Evolutionary conservation across 164 flowering plant species (phyloP).

Genomic region (Magnolia officinalis): DNA sequence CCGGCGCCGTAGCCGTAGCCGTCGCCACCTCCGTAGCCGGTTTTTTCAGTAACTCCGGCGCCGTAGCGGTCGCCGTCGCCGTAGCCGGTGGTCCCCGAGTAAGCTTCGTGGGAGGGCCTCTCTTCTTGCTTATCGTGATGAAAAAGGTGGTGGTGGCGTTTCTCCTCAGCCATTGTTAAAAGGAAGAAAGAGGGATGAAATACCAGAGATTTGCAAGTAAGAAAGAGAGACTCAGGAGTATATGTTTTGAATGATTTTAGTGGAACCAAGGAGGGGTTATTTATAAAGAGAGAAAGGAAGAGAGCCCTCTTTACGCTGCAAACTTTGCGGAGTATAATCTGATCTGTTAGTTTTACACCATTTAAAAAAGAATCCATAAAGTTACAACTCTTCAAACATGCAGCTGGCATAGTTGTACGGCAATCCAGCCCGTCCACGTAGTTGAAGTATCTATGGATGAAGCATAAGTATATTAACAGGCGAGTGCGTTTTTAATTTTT

Average conservation of each 20-base stretch:
- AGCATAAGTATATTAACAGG: no score
- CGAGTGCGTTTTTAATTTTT: no score
- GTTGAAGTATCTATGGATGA: no score
- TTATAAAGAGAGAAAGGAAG: not conserved
- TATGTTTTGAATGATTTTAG: not conserved
- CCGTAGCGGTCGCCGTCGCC: not conserved
- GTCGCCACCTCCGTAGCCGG: not conserved
- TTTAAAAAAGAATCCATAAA: no score
- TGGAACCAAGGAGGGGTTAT: not conserved
- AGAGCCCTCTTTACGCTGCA: not conserved
- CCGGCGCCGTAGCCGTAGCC: not conserved
- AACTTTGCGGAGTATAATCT: no score
- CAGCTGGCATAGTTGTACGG: no score
- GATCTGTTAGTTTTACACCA: no score
- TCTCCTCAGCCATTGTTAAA: constrained; percentile 25
- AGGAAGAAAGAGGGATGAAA: not conserved
- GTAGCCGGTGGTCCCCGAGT: constrained; percentile 7
- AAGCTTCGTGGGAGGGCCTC: constrained; percentile 10
- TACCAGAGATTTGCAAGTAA: not conserved
- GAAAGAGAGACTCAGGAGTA: not conserved
- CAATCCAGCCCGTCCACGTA: no score
- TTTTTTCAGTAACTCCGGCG: not conserved
- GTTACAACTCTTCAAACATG: no score
- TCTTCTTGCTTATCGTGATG: constrained; percentile 18
- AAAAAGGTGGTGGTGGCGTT: constrained; percentile 22